These are phyloP conservation scores for Amylostereum chailletii DNA, from an alignment of 1,284 basidiomycete species.

Conservation along the genomic window DNA sequence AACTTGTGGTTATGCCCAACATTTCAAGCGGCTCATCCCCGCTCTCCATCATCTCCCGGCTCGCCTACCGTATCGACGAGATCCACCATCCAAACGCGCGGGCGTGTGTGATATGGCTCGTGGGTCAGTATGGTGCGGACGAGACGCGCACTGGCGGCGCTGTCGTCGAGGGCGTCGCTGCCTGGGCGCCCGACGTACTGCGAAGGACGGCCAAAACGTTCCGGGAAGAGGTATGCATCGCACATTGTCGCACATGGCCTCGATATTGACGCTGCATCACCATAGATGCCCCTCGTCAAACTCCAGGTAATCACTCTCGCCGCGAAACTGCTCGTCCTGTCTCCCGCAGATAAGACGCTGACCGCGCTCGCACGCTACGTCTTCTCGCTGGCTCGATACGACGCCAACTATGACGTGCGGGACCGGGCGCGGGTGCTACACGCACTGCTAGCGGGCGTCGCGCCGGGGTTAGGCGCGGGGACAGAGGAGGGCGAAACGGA, in stretches of 20 bases:
- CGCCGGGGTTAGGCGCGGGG: constrained; percentile 19
- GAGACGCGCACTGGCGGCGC: constrained; percentile 15
- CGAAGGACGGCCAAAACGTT: constrained; percentile 72
- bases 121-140: constrained; percentile 70
- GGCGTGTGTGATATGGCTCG: constrained; percentile 84
- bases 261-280: neutral
- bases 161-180: constrained; percentile 36
- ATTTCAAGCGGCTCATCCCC: constrained; percentile 33
- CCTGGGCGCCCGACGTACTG: constrained; percentile 83
- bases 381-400: constrained; percentile 81
- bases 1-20: constrained; percentile 31
- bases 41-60: constrained; percentile 60
- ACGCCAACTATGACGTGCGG: constrained; percentile 79
- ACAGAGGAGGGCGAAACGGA: constrained; percentile 27
- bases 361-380: constrained; percentile 61
- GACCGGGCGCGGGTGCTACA: constrained; percentile 78
- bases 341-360: constrained; percentile 44
- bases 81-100: constrained; percentile 73
- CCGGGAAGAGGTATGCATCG: constrained; percentile 46
- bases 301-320: constrained; percentile 78
- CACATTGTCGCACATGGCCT: neutral
- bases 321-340: constrained; percentile 71
- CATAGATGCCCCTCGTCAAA: constrained; percentile 61
- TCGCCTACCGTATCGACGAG: constrained; percentile 68
- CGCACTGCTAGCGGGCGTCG: constrained; percentile 58